Evolutionary conservation across 192 early-diverging fungal species (phyloP).

Genomic region (Umbelopsis ramanniana): DNA sequence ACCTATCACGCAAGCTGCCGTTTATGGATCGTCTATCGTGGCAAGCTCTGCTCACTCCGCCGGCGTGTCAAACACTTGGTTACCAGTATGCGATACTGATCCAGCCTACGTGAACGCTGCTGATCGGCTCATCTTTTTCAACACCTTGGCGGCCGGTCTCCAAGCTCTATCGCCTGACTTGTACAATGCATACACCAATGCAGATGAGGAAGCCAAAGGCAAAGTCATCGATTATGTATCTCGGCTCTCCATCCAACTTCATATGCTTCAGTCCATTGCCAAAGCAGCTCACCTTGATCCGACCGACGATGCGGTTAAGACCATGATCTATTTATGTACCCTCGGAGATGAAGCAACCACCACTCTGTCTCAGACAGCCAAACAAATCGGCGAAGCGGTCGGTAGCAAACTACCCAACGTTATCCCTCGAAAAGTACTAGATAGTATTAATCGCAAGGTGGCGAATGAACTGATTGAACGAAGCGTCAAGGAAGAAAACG

Average conservation of each 20-base stretch:
- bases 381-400: conserved; percentile 43
- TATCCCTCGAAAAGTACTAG: conserved; percentile 35
- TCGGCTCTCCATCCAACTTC: conserved; percentile 38
- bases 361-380: conserved; percentile 32
- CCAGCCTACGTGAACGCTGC: conserved; percentile 19
- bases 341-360: conserved; percentile 33
- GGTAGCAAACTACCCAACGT: conserved; percentile 17
- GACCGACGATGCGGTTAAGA: conserved; percentile 32
- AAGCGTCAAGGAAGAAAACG: conserved; percentile 7
- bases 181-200: background rate
- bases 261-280: conserved; percentile 46
- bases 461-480: conserved; percentile 28
- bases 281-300: conserved; percentile 32
- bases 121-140: conserved; percentile 39
- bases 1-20: conserved; percentile 20
- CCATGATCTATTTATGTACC: conserved; percentile 40
- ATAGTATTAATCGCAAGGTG: conserved; percentile 25
- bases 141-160: conserved; percentile 38
- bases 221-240: conserved; percentile 18
- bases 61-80: background rate
- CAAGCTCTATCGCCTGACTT: conserved; percentile 6
- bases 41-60: background rate
- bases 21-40: conserved; percentile 17
- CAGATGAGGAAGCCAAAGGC: background rate
- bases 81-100: conserved; percentile 21